Base-by-base conservation (phyloP, 257 asterid genomes). In the Scutellaria barbata region DNA sequence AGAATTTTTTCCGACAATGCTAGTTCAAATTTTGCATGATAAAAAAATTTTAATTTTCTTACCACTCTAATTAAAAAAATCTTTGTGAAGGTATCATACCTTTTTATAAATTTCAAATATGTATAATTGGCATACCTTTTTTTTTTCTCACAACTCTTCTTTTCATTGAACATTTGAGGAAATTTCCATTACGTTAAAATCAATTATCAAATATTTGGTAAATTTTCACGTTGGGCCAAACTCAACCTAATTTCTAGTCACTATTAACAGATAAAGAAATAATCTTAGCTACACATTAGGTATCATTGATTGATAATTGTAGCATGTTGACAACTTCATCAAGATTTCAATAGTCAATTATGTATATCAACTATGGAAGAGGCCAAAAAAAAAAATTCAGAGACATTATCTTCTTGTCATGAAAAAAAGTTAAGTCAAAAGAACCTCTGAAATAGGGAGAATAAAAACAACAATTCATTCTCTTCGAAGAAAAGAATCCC, bases 401-500 rank as follows among this genome's bases (percentile, higher is more conserved):
- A 69, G 33, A 62, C 10, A 35, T 35, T 20, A 18, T 66, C 35
- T 41, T 66, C 17, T 51, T 50, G 18, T 40, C 22, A 48, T 5
- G 33, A 40, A 12, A 22, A 39, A 53, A 72, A 55, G 17, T 70
- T 12, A 74, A 80, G 79, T 74, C 79, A 75, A 75, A 79, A 79
- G 77, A 60, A 59, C 13, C 22, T 57, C 75, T 30, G 35, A 54
- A 71, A 9, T 20, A 66, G 67, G 53, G 76, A 74, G 74, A 74
- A 77, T 42, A 68, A 62, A 30, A 74, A 71, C 63, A 71, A 66
- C 57, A 45, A 74, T 74, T 69, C 67, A 74, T 65, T 74, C 71
- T 52, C 68, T 48, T 64, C 66, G 33, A 70, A 58, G 72, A 35
- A 66, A 59, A 52, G 77, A 74, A 71, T 79, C 83, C 74, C 79